A percentile compares a stretch with the other conserved stretches of the same genome.
phyloP scores from a whole-genome alignment of 129 eudicot species.

The Ambrosia trifida region DNA sequence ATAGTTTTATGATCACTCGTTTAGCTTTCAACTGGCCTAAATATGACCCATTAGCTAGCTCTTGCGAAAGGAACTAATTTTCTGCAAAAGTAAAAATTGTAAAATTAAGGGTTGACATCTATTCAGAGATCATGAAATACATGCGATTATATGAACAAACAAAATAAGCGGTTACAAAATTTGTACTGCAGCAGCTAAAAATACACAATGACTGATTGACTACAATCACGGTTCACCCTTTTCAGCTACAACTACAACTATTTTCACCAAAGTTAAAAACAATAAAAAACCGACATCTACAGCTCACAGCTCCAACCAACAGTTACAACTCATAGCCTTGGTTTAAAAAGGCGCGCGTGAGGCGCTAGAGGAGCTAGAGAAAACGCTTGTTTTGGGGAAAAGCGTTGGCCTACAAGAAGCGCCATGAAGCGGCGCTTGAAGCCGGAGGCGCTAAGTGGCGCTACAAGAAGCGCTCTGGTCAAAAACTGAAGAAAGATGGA shows the following conservation, averaged over 20 bases:
- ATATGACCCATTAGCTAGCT: slow-evolving; percentile 26
- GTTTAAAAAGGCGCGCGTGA: too few relatives aligned
- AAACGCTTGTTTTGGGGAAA: too few relatives aligned
- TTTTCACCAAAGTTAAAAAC: not conserved
- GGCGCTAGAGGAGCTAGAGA: too few relatives aligned
- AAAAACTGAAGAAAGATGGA: too few relatives aligned
- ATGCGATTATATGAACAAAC: not conserved
- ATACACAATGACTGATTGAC: too few relatives aligned
- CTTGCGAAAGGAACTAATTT: not conserved
- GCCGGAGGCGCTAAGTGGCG: too few relatives aligned
- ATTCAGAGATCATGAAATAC: not conserved
- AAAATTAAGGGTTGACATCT: not conserved
- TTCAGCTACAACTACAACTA: not conserved
- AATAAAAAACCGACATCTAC: not conserved
- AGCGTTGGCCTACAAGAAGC: too few relatives aligned
- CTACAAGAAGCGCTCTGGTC: too few relatives aligned
- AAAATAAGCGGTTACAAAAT: too few relatives aligned
- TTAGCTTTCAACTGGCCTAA: slow-evolving; percentile 22
- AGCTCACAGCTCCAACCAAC: not conserved
- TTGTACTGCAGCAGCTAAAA: too few relatives aligned
- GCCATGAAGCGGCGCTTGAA: too few relatives aligned
- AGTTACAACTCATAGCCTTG: too few relatives aligned
- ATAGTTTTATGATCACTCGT: not conserved
- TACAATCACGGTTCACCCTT: not conserved
- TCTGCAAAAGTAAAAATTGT: slow-evolving; percentile 8